Evolutionary conservation across 441 rosid species (phyloP).

Genomic region (Pelargonium myrrhifolium): DNA sequence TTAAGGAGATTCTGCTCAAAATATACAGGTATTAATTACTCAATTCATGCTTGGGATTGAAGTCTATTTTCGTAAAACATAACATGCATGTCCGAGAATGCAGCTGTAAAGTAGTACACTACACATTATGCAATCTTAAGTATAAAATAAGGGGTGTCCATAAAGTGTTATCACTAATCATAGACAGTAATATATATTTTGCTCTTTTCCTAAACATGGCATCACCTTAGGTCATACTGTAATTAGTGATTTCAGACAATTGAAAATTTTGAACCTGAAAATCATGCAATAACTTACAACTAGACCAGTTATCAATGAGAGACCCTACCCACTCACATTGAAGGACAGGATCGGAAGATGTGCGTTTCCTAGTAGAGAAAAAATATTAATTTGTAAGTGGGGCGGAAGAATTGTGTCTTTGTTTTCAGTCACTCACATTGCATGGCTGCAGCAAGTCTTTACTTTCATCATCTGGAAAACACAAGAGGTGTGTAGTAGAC

Average conservation of each 20-base stretch:
- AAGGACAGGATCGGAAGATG: neutral
- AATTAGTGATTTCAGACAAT: neutral
- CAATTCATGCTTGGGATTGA: neutral
- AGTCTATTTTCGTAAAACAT: neutral
- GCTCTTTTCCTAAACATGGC: no score
- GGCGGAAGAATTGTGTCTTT: neutral
- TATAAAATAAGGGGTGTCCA: neutral
- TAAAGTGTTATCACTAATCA: neutral
- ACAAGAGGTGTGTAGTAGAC: neutral
- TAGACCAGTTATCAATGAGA: neutral
- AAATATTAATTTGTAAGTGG: neutral
- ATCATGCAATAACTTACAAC: no score
- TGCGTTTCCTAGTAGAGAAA: neutral
- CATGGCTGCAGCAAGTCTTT: neutral
- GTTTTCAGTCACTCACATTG: neutral
- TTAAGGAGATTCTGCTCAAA: slow-evolving; percentile 56
- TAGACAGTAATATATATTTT: neutral
- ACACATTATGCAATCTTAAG: neutral
- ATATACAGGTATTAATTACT: slow-evolving; percentile 40
- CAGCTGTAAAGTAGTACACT: neutral
- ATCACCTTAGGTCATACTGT: neutral
- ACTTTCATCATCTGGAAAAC: neutral
- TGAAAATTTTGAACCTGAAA: neutral
- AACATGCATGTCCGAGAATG: neutral
- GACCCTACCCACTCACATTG: neutral